Base-by-base conservation (phyloP, 176 grass and related monocot genomes). In the Musa beccarii region DNA sequence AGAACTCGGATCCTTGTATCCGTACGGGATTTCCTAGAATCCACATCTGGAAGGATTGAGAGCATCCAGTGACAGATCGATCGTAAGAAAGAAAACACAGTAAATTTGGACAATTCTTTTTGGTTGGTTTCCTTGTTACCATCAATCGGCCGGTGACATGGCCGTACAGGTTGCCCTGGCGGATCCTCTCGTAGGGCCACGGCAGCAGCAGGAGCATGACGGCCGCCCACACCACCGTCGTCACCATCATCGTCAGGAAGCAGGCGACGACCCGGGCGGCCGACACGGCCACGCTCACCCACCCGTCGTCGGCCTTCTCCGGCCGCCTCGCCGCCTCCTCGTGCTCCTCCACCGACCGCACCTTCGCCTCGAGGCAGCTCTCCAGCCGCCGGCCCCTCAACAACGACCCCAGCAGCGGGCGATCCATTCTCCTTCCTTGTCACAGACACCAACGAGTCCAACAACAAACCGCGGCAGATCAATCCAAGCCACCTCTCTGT, bases 11-110 rank as follows among this genome's bases (percentile, higher is more conserved):
- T 1, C 84, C 88, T 86, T 90, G 84, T 22, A 90, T 54, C n/a
- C 67, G 86, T 73, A 90, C 84, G 2, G 81, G 88, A 71, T 90
- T 90, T 20, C 88, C 88, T 10, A 85, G 50, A 59, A 85, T 85
- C 83, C 83, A 85, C 83, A 80, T 85, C 77, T 85, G 77, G 61
- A 75, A n/a, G 22, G n/a, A 43, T 49, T 59, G 24, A 54, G 17
- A 8, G 6, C 12, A 15, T 13, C 10, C 10, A 66, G 12, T 10
- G 12, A 11, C 23, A 10, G 29, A 14, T 24, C 26, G 11, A 23
- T n/a, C 8, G 11, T 20, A 15, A n/a, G 22, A 53, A 49, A 51
- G 17, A 12, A 59, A 26, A 26, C 16, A 59, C 13, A 59, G 9
- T 62, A 72, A 53, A 8, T 68, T 24, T 75, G 17, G 2, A 69